Evolutionary conservation across 257 asterid genomes (phyloP).

Genomic region (Solanum lycopersicoides): DNA sequence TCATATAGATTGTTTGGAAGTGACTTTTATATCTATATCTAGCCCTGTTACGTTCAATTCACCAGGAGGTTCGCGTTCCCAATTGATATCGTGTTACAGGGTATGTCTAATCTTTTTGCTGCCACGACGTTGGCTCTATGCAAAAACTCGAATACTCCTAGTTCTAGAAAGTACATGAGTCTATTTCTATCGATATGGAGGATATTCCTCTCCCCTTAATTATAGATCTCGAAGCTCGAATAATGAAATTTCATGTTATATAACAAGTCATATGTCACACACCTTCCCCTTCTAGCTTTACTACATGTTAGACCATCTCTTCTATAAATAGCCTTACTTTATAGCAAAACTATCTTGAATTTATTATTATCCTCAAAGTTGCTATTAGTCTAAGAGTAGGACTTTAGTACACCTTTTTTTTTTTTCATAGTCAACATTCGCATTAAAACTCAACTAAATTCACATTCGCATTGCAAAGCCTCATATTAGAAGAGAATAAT

Average conservation of each 20-base stretch:
- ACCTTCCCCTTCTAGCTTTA: not conserved
- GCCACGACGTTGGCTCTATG: not conserved
- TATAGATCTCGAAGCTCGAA: not conserved
- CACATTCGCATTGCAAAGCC: fast-evolving
- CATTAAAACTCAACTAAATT: fast-evolving
- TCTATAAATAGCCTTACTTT: not conserved
- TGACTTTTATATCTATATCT: not conserved
- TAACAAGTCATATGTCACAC: not conserved
- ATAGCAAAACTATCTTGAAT: not conserved
- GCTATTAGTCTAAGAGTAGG: not conserved
- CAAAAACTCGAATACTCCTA: not conserved
- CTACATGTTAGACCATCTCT: not conserved
- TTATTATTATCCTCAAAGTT: not conserved
- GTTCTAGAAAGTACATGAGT: not conserved
- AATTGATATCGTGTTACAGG: not conserved
- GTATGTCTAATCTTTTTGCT: not conserved
- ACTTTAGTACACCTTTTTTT: not conserved
- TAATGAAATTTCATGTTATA: not conserved
- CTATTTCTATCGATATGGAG: too few relatives aligned
- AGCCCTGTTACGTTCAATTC: not conserved
- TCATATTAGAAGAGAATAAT: too few relatives aligned
- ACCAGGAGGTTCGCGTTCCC: not conserved
- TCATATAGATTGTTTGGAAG: not conserved
- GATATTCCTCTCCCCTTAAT: too few relatives aligned
- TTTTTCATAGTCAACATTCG: fast-evolving